Evolutionary conservation across 2,329 filamentous ascomycete species (phyloP).

Genomic region (Aspergillus pseudoglaucus): DNA sequence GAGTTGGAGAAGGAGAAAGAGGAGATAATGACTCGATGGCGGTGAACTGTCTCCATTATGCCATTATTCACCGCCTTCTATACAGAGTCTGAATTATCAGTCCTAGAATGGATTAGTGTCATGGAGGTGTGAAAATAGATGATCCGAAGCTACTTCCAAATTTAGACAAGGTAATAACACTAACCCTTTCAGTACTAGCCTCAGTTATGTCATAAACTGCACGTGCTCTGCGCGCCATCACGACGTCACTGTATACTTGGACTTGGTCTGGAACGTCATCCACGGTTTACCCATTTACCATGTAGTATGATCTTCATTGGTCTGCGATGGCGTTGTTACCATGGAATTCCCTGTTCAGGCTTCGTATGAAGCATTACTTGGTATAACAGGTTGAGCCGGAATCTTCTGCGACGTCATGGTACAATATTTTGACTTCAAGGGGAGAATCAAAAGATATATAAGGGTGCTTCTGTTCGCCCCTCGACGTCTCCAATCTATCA

Average conservation of each 20-base stretch:
- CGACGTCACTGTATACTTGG: not conserved
- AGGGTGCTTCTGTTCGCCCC: too few species aligned
- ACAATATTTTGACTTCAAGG: too few species aligned
- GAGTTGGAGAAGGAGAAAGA: slow-evolving; percentile 4
- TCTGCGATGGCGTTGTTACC: too few species aligned
- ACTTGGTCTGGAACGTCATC: not conserved
- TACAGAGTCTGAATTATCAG: not conserved
- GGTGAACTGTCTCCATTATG: slow-evolving; percentile 11
- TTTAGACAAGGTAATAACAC: not conserved
- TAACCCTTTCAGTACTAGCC: not conserved
- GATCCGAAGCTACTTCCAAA: slow-evolving; percentile 3
- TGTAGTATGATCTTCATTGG: too few species aligned
- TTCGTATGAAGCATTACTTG: too few species aligned
- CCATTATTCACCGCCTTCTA: slow-evolving; percentile 4
- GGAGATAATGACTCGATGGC: slow-evolving; percentile 11
- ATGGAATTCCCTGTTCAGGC: too few species aligned
- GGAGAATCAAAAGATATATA: too few species aligned
- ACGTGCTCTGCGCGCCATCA: not conserved
- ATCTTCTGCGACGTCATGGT: too few species aligned
- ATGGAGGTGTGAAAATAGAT: slow-evolving; percentile 3
- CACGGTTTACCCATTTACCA: not conserved
- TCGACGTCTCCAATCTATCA: too few species aligned
- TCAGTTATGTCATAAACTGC: not conserved
- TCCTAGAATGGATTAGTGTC: not conserved
- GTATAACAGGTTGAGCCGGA: too few species aligned